Percentiles rank a stretch among this genome's conserved stretches.
phyloP scores from a whole-genome alignment of 2,329 filamentous ascomycete genomes.

The Cytospora chrysosperma region DNA sequence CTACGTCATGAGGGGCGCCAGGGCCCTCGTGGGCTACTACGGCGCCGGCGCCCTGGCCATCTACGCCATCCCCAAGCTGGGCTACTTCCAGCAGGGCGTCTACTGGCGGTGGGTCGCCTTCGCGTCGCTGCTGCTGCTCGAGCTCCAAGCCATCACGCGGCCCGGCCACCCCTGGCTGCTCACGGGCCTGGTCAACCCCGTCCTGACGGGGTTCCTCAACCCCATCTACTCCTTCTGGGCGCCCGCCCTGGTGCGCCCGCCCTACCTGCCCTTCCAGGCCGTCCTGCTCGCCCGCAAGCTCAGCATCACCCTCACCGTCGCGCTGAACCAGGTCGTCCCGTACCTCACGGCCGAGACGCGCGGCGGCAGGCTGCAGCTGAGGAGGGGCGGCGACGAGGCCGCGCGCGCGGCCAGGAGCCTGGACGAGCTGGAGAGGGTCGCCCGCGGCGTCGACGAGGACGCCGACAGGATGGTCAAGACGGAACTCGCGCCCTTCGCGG shows the following conservation, averaged over 20 bases:
- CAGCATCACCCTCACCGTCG: constrained; percentile 77
- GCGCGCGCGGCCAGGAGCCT: constrained; percentile 58
- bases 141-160: constrained; percentile 56
- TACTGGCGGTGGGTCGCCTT: constrained; percentile 65
- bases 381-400: constrained; percentile 45
- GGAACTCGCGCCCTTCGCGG: constrained; percentile 77
- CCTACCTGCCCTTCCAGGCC: constrained; percentile 83
- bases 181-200: constrained; percentile 43
- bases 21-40: constrained; percentile 61
- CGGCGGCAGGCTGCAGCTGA: constrained; percentile 32
- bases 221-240: constrained; percentile 37
- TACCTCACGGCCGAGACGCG: constrained; percentile 49
- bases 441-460: constrained; percentile 65
- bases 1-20: constrained; percentile 66
- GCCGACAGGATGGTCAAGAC: constrained; percentile 68
- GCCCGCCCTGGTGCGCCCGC: constrained; percentile 46
- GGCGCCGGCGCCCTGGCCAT: constrained; percentile 55
- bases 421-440: constrained; percentile 62
- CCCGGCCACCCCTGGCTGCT: constrained; percentile 50
- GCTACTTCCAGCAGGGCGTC: constrained; percentile 66
- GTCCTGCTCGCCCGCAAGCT: constrained; percentile 73
- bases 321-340: constrained; percentile 76
- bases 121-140: constrained; percentile 52
- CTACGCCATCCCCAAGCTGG: constrained; percentile 61
- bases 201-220: constrained; percentile 36